Conservation (phyloP, 768 basidiomycete species). For the Udeniomyces megalosporus region DNA sequence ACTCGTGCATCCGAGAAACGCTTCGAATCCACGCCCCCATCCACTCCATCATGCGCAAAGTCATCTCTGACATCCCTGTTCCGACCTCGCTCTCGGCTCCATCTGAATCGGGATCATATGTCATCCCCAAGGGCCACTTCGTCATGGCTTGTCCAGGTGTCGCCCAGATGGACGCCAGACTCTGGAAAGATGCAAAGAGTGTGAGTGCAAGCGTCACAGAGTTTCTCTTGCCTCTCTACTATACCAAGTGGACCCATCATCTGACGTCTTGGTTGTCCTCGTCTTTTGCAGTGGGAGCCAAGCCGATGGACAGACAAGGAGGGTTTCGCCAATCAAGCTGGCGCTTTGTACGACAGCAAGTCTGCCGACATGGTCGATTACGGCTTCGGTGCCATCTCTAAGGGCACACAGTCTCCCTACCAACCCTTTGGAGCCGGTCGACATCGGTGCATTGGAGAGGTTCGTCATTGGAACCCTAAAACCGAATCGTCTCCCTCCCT, state of each 20-base stretch:
- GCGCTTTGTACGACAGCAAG: slow-evolving; percentile 42
- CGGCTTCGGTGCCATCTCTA: slow-evolving; percentile 62
- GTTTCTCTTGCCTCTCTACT: background rate
- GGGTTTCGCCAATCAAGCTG: slow-evolving; percentile 64
- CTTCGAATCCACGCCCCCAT: slow-evolving; percentile 69
- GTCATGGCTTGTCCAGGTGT: slow-evolving; percentile 79
- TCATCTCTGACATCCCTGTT: slow-evolving; percentile 66
- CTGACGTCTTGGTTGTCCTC: background rate
- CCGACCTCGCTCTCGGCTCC: slow-evolving; percentile 67
- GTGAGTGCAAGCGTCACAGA: background rate
- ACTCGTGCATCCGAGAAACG: slow-evolving; percentile 78
- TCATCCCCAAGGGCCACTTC: slow-evolving; percentile 73
- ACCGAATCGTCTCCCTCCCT: background rate
- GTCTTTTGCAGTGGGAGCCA: slow-evolving; percentile 47
- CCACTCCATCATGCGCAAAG: slow-evolving; percentile 67
- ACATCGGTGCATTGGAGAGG: slow-evolving; percentile 88
- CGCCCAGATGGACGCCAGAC: slow-evolving; percentile 63
- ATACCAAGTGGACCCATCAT: no score
- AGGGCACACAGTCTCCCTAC: slow-evolving; percentile 89
- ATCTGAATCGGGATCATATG: slow-evolving; percentile 47
- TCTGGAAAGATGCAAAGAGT: slow-evolving; percentile 54
- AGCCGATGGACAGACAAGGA: slow-evolving; percentile 69
- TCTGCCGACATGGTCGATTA: slow-evolving; percentile 71
- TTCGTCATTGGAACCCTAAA: slow-evolving; percentile 19
- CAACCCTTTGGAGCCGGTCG: slow-evolving; percentile 95